Evolutionary conservation across 2,329 filamentous ascomycete genomes (phyloP).

Genomic region (Nigrograna mackinnonii): DNA sequence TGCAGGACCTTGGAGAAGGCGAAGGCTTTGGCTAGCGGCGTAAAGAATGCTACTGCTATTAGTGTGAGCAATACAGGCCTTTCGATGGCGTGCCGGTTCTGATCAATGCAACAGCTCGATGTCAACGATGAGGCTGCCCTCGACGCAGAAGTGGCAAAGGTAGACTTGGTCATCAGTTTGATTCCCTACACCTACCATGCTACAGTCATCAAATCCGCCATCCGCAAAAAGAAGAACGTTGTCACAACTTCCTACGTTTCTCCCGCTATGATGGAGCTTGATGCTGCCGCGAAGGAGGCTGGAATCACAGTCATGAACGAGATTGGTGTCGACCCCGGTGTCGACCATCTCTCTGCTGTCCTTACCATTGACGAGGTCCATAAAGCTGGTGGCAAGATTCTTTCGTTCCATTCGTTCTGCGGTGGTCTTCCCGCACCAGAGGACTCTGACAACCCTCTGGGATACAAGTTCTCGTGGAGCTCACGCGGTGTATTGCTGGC

Average conservation of each 20-base stretch:
- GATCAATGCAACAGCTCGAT: constrained; percentile 64
- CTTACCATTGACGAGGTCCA: constrained; percentile 91
- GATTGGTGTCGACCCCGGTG: constrained; percentile 63
- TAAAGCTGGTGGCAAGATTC: constrained; percentile 81
- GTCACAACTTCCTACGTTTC: constrained; percentile 95
- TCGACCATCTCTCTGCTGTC: constrained; percentile 80
- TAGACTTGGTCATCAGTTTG: constrained; percentile 72
- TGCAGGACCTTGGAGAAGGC: constrained; percentile 81
- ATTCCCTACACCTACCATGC: constrained; percentile 75
- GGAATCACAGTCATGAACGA: constrained; percentile 98
- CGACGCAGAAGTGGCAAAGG: constrained; percentile 77
- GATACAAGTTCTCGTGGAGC: constrained; percentile 85
- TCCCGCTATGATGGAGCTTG: constrained; percentile 87
- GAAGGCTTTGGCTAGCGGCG: constrained; percentile 70
- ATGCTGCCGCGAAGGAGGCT: constrained; percentile 80
- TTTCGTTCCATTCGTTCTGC: constrained; percentile 81
- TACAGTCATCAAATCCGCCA: constrained; percentile 88
- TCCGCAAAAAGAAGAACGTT: constrained; percentile 92
- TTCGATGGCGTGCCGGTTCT: background rate
- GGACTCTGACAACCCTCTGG: constrained; percentile 83
- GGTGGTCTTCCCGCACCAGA: constrained; percentile 59
- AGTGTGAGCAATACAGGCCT: constrained; percentile 26
- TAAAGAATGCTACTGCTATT: constrained; percentile 75
- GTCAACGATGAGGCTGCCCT: constrained; percentile 77
- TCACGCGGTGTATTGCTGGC: constrained; percentile 86